Base-by-base conservation (phyloP, 108 stramenopile species). In the Cyclotella kingstonii region DNA sequence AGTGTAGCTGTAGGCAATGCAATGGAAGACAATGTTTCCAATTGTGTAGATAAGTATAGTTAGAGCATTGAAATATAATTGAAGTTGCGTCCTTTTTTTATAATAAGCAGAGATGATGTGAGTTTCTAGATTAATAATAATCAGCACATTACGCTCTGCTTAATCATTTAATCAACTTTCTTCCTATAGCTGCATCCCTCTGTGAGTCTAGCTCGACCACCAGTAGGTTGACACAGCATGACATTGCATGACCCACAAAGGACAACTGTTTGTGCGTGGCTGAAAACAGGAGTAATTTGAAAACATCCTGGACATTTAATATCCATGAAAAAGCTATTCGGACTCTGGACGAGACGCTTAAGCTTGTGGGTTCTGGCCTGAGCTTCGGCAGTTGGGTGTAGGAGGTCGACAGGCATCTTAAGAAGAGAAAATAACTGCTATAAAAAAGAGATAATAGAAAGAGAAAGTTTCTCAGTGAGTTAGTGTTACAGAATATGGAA, bases 251-350 rank as follows among this genome's bases (percentile, higher is more conserved):
- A 79, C 11, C 93, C 94, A 76, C 98, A 99, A 35, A 98, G 66
- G 47, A 99, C 98, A 23, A 96, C 96, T 7, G 97, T 96, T 86
- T 99, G 96, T 43, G 88, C 91, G 59, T 96, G 90, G 63, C 80
- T 85, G 73, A 93, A 93, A 36, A 91, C 92, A 46, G 95, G 92
- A 57, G 93, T 93, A 77, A 99, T 99, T 84, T 96, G 94, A 87
- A 97, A 98, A 93, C 99, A 99, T 64, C 98, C 98, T 19, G 98
- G 98, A 77, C 99, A 99, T 76, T 98, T 98, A 60, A 99, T 97
- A 63, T 99, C 99, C 99, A 99, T 98, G 78, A 99, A 99, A 70
- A 95, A 98, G 57, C 86, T 89, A 84, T 99, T 98, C 35, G 99
- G 99, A 68, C 89, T 86, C 82, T 99, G 99, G 25, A 99, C 97